Evolutionary conservation across 2,329 filamentous ascomycete species (phyloP).

Genomic region (Fusarium drepaniforme): DNA sequence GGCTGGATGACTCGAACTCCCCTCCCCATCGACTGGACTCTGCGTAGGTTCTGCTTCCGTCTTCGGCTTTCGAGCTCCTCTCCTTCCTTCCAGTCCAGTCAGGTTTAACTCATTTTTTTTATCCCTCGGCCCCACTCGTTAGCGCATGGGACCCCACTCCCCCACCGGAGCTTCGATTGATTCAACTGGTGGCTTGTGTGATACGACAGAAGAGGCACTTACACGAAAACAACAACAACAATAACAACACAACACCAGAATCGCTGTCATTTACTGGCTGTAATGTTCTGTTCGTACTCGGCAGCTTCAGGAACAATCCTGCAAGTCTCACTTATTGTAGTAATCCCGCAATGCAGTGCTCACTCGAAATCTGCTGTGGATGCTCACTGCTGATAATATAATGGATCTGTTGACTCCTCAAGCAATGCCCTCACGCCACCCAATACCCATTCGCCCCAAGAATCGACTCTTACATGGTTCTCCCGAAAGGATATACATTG

Average conservation of each 20-base stretch:
- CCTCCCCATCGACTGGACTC: background rate
- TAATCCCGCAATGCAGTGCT: background rate
- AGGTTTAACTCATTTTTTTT: constrained; percentile 1
- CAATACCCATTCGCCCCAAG: background rate
- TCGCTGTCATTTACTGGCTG: background rate
- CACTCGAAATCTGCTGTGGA: background rate
- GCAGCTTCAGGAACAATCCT: background rate
- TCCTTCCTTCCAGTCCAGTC: background rate
- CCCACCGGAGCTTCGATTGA: constrained; percentile 11
- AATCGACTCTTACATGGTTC: background rate
- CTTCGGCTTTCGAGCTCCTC: constrained; percentile 34
- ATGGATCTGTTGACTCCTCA: background rate
- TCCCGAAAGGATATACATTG: constrained; percentile 15
- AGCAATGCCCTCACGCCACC: constrained; percentile 4
- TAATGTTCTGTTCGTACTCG: background rate
- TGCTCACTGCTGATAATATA: background rate
- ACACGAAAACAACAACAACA: constrained; percentile 16
- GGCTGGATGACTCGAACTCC: constrained; percentile 38
- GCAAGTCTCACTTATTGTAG: background rate
- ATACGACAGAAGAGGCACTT: constrained; percentile 12
- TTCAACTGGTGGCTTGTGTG: background rate
- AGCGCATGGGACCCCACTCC: constrained; percentile 11
- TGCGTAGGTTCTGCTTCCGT: constrained; percentile 29
- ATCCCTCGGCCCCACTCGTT: constrained; percentile 15
- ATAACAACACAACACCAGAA: background rate